These are phyloP conservation scores for Furcasterigmium furcatum DNA, from an alignment of 2,329 filamentous ascomycete species.

Conservation along the genomic window DNA sequence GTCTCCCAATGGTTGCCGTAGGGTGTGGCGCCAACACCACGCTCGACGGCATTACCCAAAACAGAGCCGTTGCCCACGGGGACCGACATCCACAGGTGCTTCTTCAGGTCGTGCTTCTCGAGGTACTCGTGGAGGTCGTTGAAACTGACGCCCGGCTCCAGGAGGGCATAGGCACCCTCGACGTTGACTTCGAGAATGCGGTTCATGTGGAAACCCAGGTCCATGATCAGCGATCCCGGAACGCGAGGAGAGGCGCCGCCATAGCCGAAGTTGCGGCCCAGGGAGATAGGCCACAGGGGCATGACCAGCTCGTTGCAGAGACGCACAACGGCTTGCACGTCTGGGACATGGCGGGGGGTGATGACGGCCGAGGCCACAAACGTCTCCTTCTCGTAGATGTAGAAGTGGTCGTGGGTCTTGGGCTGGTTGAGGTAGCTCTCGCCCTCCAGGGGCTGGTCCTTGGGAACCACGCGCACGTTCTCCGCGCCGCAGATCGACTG, in stretches of 20 bases:
- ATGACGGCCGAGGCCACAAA: conserved; percentile 37
- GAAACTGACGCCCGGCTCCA: conserved; percentile 40
- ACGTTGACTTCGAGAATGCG: conserved; percentile 32
- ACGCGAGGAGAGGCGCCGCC: conserved; percentile 39
- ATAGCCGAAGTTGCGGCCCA: conserved; percentile 38
- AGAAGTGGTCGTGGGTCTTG: conserved; percentile 30
- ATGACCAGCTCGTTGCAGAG: conserved; percentile 28
- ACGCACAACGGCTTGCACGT: conserved; percentile 39
- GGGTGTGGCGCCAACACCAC: conserved; percentile 43
- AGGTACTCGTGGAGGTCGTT: conserved; percentile 27
- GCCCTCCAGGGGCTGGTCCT: conserved; percentile 9
- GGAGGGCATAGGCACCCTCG: conserved; percentile 32
- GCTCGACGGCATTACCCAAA: conserved; percentile 41
- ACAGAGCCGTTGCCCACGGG: conserved; percentile 41
- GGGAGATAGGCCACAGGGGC: conserved; percentile 32
- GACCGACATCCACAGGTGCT: conserved; percentile 39
- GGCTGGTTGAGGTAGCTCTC: conserved; percentile 14
- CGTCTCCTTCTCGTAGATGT: conserved; percentile 36
- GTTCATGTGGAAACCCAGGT: conserved; percentile 37
- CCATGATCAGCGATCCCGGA: conserved; percentile 36
- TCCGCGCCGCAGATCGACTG: conserved; percentile 16
- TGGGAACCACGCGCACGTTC: conserved; percentile 15
- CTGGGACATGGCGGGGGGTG: conserved; percentile 24
- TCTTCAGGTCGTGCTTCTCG: conserved; percentile 27
- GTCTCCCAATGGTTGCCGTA: conserved; percentile 38